phyloP scores from a whole-genome alignment of 805 yeast species.

The Saturnispora sanitii region DNA sequence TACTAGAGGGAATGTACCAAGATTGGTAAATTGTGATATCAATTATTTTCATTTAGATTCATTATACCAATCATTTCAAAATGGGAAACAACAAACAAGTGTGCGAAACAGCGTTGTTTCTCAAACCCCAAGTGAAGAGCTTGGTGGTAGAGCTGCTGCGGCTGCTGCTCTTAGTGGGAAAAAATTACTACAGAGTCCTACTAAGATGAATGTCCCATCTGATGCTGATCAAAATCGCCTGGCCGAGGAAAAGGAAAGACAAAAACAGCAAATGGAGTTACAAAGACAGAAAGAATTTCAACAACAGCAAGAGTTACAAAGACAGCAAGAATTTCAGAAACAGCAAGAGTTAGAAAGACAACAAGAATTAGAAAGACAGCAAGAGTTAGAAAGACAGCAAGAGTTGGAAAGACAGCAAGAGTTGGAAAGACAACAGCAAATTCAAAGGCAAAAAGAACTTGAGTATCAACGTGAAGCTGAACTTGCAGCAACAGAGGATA shows the following conservation, averaged over 20 bases:
- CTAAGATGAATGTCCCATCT: slow-evolving; percentile 1
- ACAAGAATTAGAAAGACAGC: not conserved
- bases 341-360: slow-evolving; percentile 2
- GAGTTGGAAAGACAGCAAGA: slow-evolving; percentile 4
- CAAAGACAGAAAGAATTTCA: slow-evolving; percentile 5
- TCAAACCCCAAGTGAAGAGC: not conserved
- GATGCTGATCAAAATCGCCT: slow-evolving; percentile 1
- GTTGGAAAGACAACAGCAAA: not conserved
- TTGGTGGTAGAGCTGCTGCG: not conserved
- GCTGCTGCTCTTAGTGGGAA: slow-evolving; percentile 7
- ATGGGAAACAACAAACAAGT: not conserved
- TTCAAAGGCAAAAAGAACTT: slow-evolving; percentile 1
- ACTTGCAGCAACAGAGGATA: not conserved
- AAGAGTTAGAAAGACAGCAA: slow-evolving; percentile 3
- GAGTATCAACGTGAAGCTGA: slow-evolving; percentile 3
- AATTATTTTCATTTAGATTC: slow-evolving; percentile 27
- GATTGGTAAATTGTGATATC: slow-evolving; percentile 37
- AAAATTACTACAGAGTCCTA: slow-evolving; percentile 2
- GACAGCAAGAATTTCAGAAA: not conserved
- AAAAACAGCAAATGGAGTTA: not conserved
- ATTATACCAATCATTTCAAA: slow-evolving; percentile 1
- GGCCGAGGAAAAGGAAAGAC: not conserved
- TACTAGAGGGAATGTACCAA: slow-evolving; percentile 44
- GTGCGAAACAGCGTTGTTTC: not conserved
- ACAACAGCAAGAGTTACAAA: slow-evolving; percentile 1